Percentiles rank a stretch among this genome's conserved stretches.
Conservation (phyloP, 179 eudicot genomes). For the Pouteria campechiana region DNA sequence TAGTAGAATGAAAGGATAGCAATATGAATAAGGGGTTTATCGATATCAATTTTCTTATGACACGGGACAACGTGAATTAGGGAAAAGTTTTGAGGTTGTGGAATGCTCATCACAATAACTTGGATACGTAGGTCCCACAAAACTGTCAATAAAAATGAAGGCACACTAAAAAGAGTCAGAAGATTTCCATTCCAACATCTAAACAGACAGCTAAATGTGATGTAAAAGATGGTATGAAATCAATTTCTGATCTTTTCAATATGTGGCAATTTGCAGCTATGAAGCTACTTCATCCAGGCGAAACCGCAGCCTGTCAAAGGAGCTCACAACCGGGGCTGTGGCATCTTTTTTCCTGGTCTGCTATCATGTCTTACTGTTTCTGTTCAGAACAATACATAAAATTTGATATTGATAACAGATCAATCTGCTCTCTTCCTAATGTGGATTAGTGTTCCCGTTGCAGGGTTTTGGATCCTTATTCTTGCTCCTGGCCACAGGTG, state of each 20-base stretch:
- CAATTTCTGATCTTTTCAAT: neutral
- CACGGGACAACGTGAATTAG: no score
- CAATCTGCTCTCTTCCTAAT: no score
- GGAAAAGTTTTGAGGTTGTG: no score
- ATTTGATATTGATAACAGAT: no score
- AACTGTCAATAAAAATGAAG: no score
- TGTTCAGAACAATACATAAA: no score
- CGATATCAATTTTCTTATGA: no score
- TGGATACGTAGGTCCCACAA: no score
- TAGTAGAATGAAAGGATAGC: no score
- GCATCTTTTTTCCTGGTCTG: constrained; percentile 90
- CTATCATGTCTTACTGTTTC: neutral
- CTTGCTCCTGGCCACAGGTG: constrained; percentile 81
- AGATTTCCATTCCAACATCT: neutral
- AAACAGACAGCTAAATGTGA: neutral
- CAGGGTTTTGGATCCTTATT: constrained; percentile 99
- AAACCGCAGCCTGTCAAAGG: constrained; percentile 75
- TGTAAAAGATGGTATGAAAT: neutral
- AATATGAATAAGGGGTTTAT: no score
- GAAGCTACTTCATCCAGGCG: constrained; percentile 90
- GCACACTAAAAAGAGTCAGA: no score
- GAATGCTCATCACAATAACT: no score
- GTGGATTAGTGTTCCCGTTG: constrained; percentile 6
- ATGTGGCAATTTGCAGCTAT: constrained; percentile 39
- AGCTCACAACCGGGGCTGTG: constrained; percentile 64